A percentile compares a stretch with the other conserved stretches of the same genome.
Conservation (phyloP, 768 basidiomycete genomes). For the Leucogyrophana mollusca region DNA sequence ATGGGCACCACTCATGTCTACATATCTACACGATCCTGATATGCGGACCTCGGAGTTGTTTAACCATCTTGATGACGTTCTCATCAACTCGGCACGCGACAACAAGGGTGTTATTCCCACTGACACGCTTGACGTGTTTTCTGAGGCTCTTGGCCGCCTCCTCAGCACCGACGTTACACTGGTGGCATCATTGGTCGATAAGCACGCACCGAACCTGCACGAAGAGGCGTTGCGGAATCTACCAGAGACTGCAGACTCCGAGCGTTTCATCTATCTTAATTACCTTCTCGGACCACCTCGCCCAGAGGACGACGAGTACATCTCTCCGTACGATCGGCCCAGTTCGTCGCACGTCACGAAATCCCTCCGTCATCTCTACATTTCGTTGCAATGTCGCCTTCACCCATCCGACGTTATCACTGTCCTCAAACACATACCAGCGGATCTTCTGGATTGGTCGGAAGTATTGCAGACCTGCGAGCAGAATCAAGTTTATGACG, state of each 20-base stretch:
- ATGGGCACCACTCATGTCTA: conserved; percentile 73
- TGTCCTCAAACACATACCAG: conserved; percentile 55
- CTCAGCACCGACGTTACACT: conserved; percentile 56
- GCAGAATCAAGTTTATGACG: conserved; percentile 61
- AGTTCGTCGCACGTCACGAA: conserved; percentile 45
- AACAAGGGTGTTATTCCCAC: conserved; percentile 53
- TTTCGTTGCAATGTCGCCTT: conserved; percentile 72
- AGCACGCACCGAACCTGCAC: conserved; percentile 66
- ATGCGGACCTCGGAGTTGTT: conserved; percentile 63
- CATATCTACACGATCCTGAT: conserved; percentile 74
- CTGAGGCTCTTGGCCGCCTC: conserved; percentile 62
- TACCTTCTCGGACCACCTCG: conserved; percentile 61
- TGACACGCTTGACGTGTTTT: conserved; percentile 54
- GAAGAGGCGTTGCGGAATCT: conserved; percentile 55
- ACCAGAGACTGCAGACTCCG: conserved; percentile 40
- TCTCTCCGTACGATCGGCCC: conserved; percentile 16
- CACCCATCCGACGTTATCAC: conserved; percentile 63
- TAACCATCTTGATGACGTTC: conserved; percentile 58
- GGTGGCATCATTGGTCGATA: conserved; percentile 75
- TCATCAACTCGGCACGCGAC: conserved; percentile 43
- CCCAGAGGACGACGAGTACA: conserved; percentile 41
- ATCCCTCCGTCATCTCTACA: conserved; percentile 56
- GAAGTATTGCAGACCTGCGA: conserved; percentile 66
- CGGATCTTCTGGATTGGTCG: conserved; percentile 52
- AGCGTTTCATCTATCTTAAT: conserved; percentile 75